Conservation (phyloP, 1,284 basidiomycete genomes). For the Melampsora larici-populina region DNA sequence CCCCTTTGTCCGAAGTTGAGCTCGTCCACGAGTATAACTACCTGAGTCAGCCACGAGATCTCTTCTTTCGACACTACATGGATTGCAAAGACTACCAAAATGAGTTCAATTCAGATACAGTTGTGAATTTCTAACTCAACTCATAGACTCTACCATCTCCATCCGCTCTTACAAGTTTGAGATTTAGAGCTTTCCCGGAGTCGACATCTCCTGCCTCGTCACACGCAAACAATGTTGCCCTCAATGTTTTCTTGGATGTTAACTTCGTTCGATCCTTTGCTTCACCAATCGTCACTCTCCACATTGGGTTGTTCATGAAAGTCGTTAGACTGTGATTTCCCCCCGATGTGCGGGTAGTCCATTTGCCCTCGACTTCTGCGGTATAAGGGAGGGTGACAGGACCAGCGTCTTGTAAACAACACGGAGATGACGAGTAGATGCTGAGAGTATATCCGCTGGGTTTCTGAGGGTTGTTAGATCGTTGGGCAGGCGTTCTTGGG, state of each 20-base stretch:
- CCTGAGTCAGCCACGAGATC: conserved; percentile 34
- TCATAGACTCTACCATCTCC: conserved; percentile 40
- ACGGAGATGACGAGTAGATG: conserved; percentile 15
- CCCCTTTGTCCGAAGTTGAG: conserved; percentile 11
- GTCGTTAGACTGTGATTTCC: conserved; percentile 26
- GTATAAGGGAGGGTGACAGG: conserved; percentile 8
- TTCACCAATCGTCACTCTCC: conserved; percentile 27
- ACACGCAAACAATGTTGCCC: conserved; percentile 15
- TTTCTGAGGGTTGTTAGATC: conserved; percentile 5
- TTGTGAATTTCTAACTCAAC: conserved; percentile 1
- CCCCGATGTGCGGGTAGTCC: conserved; percentile 25
- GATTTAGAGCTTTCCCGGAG: conserved; percentile 23
- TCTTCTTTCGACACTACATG: conserved; percentile 19
- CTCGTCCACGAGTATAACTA: conserved; percentile 31
- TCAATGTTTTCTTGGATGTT: conserved; percentile 1
- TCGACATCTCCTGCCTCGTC: conserved; percentile 17
- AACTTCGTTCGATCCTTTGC: background rate
- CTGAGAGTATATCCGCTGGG: conserved; percentile 14
- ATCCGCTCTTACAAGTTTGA: conserved; percentile 34
- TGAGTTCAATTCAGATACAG: background rate
- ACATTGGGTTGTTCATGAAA: conserved; percentile 34
- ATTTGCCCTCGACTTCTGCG: conserved; percentile 25
- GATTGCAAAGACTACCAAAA: background rate
- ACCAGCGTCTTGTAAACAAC: conserved; percentile 13
- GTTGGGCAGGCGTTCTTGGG: background rate